Evolutionary conservation across 495 filamentous ascomycete species (phyloP), one percentile per base, ranked within the genome.

Genomic region (Lasiosphaeria miniovina): DNA sequence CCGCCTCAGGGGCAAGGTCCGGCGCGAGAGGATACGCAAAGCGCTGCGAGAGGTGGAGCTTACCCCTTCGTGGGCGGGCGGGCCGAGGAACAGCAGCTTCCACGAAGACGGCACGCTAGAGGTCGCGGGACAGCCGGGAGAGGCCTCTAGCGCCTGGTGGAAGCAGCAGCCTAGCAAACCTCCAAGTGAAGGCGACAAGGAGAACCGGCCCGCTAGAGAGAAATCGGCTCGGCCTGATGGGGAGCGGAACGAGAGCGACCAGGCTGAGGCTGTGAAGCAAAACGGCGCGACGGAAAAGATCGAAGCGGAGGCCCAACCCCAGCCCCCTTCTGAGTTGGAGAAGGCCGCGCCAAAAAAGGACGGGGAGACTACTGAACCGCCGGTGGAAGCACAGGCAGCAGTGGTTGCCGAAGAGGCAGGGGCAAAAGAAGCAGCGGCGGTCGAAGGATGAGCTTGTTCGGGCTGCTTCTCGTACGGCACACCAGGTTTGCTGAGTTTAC

Each of bases 21-120:
- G 77, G 4, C 64, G 78, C n/a, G 78, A 80, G 58, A 64, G 78
- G 15, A 81, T 81, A n/a, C 67, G 75, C 33, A 77, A 78, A 61
- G 73, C 74, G 0, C 69, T 79, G 60, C 62, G 64, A 49, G 77
- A 80, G 49, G 66, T 77, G n/a, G 75, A 73, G 51, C 60, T 72
- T 6, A 55, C 60, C 9, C 65, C 65, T 5, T 55, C 69, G 12
- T 68, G 69, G 69, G 56, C 62, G 31, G 63, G 61, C 24, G 62
- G 55, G 9, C 36, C 49, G 31, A 10, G 58, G 59, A 58, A 62
- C 52, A 43, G 33, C 61, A 55, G 33, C 51, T 46, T 14, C 8
- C 52, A 14, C 17, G 38, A 54, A 17, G 46, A 52, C 10, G 62
- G 36, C 35, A 52, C 10, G 49, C 36, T n/a, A 55, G 54, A 31